Conservation (phyloP, 2,329 filamentous ascomycete species). For the Paracorniculantispora psalliotae region DNA sequence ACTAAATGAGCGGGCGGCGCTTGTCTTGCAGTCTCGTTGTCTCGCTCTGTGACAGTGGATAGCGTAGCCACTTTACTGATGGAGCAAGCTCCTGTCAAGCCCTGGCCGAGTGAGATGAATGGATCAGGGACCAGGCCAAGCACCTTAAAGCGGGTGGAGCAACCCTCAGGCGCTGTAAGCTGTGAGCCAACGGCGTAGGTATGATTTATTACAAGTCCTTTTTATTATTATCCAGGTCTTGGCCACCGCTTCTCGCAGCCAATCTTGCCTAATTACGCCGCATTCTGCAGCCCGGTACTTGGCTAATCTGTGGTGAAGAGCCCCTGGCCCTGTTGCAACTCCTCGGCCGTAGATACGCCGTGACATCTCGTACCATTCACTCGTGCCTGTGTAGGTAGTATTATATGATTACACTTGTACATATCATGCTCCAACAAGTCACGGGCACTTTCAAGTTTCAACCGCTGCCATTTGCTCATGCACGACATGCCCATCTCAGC, state of each 20-base stretch:
- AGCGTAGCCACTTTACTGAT: not conserved
- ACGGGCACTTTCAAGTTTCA: not conserved
- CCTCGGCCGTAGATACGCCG: no score
- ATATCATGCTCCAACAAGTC: not conserved
- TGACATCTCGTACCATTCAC: no score
- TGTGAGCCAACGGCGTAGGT: no score
- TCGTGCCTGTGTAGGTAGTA: no score
- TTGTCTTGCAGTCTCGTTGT: no score
- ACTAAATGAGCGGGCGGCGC: no score
- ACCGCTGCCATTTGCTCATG: not conserved
- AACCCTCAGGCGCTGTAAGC: not conserved
- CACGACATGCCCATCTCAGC: not conserved
- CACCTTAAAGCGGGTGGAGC: not conserved
- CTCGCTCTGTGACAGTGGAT: not conserved
- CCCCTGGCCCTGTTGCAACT: not conserved
- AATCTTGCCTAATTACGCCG: not conserved
- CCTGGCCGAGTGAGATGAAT: constrained; percentile 1
- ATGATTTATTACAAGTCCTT: not conserved
- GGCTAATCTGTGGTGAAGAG: not conserved
- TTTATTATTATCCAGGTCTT: not conserved
- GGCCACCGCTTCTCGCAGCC: not conserved
- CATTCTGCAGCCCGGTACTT: not conserved
- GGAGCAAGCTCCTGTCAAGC: not conserved
- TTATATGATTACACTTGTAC: no score
- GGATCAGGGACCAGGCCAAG: not conserved